These are phyloP conservation scores for Beauveria sp. DNA, from an alignment of 2,329 filamentous ascomycete genomes.

Conservation along the genomic window DNA sequence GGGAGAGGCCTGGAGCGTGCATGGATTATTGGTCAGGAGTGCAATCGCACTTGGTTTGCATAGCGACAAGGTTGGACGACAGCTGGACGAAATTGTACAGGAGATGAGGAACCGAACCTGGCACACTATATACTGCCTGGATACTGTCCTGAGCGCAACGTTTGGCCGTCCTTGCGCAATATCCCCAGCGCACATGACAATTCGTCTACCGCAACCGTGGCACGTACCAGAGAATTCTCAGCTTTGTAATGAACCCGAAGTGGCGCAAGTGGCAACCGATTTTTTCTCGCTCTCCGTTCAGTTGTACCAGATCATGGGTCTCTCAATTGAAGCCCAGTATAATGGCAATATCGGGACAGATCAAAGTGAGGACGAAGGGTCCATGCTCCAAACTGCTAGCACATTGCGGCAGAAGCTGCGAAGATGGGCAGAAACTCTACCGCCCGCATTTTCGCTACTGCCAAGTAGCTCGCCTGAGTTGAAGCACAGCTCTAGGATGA, in stretches of 20 bases:
- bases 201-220: conserved; percentile 25
- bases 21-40: conserved; percentile 43
- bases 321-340: conserved; percentile 10
- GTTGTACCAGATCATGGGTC: conserved; percentile 11
- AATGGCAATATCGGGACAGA: conserved; percentile 4
- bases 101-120: conserved; percentile 42
- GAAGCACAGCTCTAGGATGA: conserved; percentile 15
- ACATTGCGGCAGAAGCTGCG: conserved; percentile 20
- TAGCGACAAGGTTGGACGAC: conserved; percentile 27
- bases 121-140: conserved; percentile 23
- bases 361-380: conserved; percentile 1
- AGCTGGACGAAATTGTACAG: conserved; percentile 31
- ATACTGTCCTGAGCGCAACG: conserved; percentile 38
- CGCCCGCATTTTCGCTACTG: conserved; percentile 20
- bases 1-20: conserved; percentile 44
- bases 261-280: background rate
- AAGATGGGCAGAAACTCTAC: conserved; percentile 28
- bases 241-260: background rate
- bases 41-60: conserved; percentile 46
- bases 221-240: background rate
- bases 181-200: conserved; percentile 33
- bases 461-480: conserved; percentile 16
- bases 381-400: conserved; percentile 8
- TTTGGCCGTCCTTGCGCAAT: conserved; percentile 41
- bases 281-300: conserved; percentile 7